phyloP scores from a whole-genome alignment of 208 protist species.

The Angomonas desouzai region DNA sequence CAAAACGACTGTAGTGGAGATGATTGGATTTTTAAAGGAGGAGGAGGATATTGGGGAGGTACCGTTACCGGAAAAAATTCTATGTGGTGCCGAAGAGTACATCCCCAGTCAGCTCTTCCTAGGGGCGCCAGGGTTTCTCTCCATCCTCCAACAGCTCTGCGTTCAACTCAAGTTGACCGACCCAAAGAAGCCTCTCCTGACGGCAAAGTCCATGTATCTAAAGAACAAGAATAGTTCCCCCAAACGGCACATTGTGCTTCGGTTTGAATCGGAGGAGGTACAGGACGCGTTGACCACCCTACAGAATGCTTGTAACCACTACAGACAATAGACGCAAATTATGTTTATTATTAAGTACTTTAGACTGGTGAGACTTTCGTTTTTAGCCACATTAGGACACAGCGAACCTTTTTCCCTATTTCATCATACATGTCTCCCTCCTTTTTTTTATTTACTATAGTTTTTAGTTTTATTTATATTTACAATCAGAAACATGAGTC shows the following conservation, averaged over 20 bases:
- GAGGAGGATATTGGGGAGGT: not conserved
- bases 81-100: constrained; percentile 15
- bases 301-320: not conserved
- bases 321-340: too few species aligned
- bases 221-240: constrained; percentile 11
- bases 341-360: too few species aligned
- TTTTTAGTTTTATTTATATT: too few species aligned
- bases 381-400: too few species aligned
- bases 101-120: constrained; percentile 53
- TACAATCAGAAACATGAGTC: too few species aligned
- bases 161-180: constrained; percentile 6
- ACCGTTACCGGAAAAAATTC: constrained; percentile 16
- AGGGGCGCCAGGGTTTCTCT: constrained; percentile 63
- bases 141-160: constrained; percentile 22
- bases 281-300: not conserved
- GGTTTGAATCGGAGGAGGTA: constrained; percentile 9
- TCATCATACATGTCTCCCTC: too few species aligned
- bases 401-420: too few species aligned
- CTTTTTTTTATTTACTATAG: too few species aligned
- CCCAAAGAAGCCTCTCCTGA: not conserved
- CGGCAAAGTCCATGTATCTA: constrained; percentile 7
- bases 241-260: not conserved
- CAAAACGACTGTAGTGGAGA: not conserved
- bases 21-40: not conserved
- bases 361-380: too few species aligned